A percentile compares a stretch with the other conserved stretches of the same genome.
Conservation (phyloP, 495 filamentous ascomycete genomes). For the Aspergillus biplanus region DNA sequence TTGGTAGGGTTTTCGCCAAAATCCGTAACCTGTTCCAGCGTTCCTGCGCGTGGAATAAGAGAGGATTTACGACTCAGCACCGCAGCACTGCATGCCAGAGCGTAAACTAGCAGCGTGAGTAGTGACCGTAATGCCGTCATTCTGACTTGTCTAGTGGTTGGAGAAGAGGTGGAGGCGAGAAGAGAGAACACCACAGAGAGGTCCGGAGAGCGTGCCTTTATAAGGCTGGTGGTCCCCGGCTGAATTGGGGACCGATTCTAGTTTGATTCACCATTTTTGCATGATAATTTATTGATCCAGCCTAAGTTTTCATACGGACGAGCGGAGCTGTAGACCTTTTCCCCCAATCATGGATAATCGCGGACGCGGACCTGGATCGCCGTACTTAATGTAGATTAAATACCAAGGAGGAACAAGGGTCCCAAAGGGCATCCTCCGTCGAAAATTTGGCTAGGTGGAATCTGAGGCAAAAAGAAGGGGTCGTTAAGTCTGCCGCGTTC, state of each 20-base stretch:
- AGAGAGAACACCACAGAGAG: neutral
- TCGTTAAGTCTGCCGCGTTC: neutral
- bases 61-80: constrained; percentile 1
- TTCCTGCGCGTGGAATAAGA: constrained; percentile 20
- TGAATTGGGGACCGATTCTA: neutral
- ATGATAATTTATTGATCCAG: neutral
- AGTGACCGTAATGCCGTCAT: constrained; percentile 8
- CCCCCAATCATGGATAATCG: neutral
- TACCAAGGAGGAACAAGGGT: neutral
- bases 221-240: neutral
- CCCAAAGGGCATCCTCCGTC: neutral
- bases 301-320: neutral
- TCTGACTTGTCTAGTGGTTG: neutral
- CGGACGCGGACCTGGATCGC: neutral
- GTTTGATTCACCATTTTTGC: neutral
- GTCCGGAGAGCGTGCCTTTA: neutral
- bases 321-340: neutral
- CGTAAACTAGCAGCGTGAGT: constrained; percentile 16
- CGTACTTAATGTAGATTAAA: neutral
- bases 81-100: constrained; percentile 15
- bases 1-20: constrained; percentile 46
- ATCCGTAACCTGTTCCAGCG: constrained; percentile 27
- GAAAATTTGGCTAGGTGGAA: neutral
- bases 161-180: neutral
- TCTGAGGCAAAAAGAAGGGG: neutral